These are phyloP conservation scores for Anaeromyces robustus DNA, from an alignment of 192 early-diverging fungal genomes.

Conservation along the genomic window DNA sequence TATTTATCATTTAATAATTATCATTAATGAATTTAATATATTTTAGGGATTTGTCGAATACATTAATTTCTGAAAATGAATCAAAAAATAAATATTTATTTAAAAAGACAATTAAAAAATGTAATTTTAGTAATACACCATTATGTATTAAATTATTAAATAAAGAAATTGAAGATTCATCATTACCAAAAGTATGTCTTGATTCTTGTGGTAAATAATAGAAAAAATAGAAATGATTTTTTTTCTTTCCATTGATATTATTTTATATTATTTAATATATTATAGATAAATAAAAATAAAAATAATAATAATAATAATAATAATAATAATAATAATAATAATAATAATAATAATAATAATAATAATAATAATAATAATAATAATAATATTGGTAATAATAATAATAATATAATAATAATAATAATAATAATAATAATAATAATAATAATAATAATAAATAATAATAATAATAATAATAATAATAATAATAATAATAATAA, in stretches of 20 bases:
- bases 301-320: too few species aligned
- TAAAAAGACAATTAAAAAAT: neutral
- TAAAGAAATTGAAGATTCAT: neutral
- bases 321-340: too few species aligned
- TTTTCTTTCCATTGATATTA: too few species aligned
- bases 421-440: too few species aligned
- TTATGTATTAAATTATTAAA: neutral
- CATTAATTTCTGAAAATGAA: neutral
- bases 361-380: neutral
- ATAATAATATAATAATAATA: neutral
- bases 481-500: neutral
- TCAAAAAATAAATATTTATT: neutral
- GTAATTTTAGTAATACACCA: neutral
- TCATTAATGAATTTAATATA: too few species aligned
- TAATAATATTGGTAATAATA: neutral
- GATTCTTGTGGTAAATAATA: neutral
- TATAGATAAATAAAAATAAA: too few species aligned
- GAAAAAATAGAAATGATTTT: too few species aligned
- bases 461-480: neutral
- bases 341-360: neutral
- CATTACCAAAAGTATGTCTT: too few species aligned
- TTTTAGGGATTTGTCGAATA: neutral
- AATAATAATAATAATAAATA: too few species aligned
- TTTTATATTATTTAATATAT: too few species aligned
- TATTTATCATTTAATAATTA: too few species aligned